Base-by-base conservation (phyloP, 1,139 yeast genomes). In the Yamadazyma dendronema region DNA sequence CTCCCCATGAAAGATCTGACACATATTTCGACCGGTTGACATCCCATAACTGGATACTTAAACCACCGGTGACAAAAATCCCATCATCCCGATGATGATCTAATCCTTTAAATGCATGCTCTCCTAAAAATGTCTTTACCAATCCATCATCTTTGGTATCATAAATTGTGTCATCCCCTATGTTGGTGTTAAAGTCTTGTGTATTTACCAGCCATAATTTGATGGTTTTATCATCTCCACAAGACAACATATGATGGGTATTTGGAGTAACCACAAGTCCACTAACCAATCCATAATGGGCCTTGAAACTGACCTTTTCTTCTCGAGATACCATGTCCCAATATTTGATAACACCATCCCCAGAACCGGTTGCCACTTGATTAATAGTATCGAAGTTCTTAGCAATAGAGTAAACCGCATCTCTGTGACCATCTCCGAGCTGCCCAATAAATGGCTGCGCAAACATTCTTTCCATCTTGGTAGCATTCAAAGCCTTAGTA, bases 361-460 rank as follows among this genome's bases (percentile, higher is more conserved):
- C 98, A 5, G 94, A 81, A 5, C 96, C 97, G 14, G 94, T 80
- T 1, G 97, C 97, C 23, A 90, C 65, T 52, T 81, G 81, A 54
- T 79, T 84, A 36, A 90, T 72, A 28, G 77, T 69, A 36, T 75
- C 65, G 53, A 81, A 81, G 61, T 90, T 85, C 58, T 84, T 84
- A 10, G 97, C 95, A 36, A 94, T 76, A 22, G 82, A 71, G 60
- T 92, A 92, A n/a, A 94, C 88, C 36, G 97, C 97, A 57, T 94
- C 98, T 40, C 94, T 69, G 55, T 94, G 98, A 10, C 98, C 98
- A 48, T 81, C 77, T 2, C 99, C 98, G 26, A 94, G 66, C 57
- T 94, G 97, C 1, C 96, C 97, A 14, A 94, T 74, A 61, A 94
- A 92, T 4, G 99, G 99, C 56, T 90, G 90, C 0, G 99, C 98